phyloP scores from a whole-genome alignment of 2,329 filamentous ascomycete species.

The Xylariaceae sp. region DNA sequence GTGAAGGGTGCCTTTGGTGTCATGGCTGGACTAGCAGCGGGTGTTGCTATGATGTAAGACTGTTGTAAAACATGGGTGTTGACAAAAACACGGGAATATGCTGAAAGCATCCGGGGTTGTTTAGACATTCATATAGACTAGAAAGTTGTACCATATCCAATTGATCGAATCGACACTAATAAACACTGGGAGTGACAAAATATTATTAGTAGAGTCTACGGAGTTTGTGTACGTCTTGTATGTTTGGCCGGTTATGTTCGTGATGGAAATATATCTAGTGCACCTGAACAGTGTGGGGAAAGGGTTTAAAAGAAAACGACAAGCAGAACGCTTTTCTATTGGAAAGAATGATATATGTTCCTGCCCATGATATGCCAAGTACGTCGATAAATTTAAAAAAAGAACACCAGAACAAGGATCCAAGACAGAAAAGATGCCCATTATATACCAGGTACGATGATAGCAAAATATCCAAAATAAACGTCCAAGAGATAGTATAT shows the following conservation, averaged over 20 bases:
- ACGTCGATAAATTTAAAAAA: no score
- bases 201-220: neutral
- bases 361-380: no score
- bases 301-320: neutral
- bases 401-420: no score
- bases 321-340: constrained; percentile 4
- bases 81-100: neutral
- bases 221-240: neutral
- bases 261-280: neutral
- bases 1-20: constrained; percentile 33
- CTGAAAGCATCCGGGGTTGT: neutral
- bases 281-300: no score
- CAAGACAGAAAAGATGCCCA: no score
- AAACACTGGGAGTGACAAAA: neutral
- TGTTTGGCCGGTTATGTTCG: neutral
- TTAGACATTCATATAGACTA: neutral
- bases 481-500: neutral
- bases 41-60: constrained; percentile 31
- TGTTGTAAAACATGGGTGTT: neutral
- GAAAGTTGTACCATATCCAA: neutral
- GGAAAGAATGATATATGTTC: constrained; percentile 3
- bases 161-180: neutral
- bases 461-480: constrained; percentile 2
- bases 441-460: neutral
- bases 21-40: constrained; percentile 31